Conservation (phyloP, 2,329 filamentous ascomycete species). For the Cladosporium sp. region DNA sequence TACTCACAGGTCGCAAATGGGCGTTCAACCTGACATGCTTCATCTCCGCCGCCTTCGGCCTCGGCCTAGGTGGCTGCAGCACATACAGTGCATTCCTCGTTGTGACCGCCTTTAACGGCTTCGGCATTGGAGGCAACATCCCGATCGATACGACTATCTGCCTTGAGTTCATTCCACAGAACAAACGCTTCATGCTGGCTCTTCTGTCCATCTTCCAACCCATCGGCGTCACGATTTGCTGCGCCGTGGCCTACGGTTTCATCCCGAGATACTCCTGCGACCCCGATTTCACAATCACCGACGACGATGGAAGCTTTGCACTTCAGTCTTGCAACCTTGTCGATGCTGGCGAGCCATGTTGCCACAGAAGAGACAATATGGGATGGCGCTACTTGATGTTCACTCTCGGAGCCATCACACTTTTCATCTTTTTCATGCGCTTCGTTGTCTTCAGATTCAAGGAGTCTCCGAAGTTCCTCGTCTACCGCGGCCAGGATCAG, state of each 20-base stretch:
- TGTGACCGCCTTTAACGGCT: constrained; percentile 51
- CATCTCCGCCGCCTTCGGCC: constrained; percentile 50
- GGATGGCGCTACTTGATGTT: constrained; percentile 44
- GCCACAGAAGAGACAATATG: constrained; percentile 36
- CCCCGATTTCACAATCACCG: constrained; percentile 40
- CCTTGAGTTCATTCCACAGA: constrained; percentile 51
- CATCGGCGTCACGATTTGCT: constrained; percentile 50
- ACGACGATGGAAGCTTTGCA: constrained; percentile 30
- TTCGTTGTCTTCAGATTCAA: constrained; percentile 52
- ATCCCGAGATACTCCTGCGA: constrained; percentile 49
- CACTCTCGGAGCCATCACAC: constrained; percentile 37
- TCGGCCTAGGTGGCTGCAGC: constrained; percentile 47
- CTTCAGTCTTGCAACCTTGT: constrained; percentile 42
- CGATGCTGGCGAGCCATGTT: constrained; percentile 31
- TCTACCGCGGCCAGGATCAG: constrained; percentile 50
- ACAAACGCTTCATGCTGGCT: constrained; percentile 49
- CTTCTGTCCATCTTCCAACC: constrained; percentile 53
- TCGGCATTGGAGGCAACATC: constrained; percentile 49
- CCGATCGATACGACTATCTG: constrained; percentile 54
- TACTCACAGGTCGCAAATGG: constrained; percentile 44
- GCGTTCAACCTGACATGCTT: constrained; percentile 56
- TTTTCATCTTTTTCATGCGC: constrained; percentile 47
- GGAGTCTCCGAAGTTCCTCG: constrained; percentile 57
- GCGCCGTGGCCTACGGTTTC: constrained; percentile 49
- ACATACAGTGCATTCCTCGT: constrained; percentile 49